A percentile compares a stretch with the other conserved stretches of the same genome.
phyloP scores from a whole-genome alignment of 192 early-diverging fungal species.

The Thamnidium elegans region DNA sequence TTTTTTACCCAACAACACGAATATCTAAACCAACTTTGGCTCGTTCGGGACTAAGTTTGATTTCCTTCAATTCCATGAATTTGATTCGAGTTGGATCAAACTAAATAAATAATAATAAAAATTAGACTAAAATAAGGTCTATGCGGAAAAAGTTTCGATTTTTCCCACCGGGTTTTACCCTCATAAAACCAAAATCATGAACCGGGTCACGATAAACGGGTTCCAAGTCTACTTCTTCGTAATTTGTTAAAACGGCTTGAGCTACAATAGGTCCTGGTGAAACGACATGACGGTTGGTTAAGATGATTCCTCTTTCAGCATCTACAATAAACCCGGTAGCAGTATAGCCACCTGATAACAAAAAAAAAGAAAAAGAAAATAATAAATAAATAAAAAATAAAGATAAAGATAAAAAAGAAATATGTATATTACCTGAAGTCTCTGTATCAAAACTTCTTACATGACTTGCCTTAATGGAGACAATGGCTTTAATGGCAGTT shows the following conservation, averaged over 20 bases:
- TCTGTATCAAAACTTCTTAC: constrained; percentile 79
- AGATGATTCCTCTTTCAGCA: constrained; percentile 66
- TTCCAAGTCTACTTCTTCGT: constrained; percentile 69
- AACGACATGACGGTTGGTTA: constrained; percentile 80
- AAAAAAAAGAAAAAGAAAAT: not conserved
- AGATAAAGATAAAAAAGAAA: not conserved
- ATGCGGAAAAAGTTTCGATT: no score
- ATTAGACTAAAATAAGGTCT: not conserved
- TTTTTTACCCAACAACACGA: constrained; percentile 63
- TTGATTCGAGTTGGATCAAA: constrained; percentile 68
- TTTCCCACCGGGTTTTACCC: constrained; percentile 7
- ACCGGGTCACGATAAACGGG: constrained; percentile 79
- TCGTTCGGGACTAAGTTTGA: constrained; percentile 62
- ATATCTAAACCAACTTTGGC: constrained; percentile 76
- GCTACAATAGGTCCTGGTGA: constrained; percentile 70
- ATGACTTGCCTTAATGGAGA: constrained; percentile 74
- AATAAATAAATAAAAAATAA: not conserved
- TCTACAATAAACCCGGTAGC: constrained; percentile 81
- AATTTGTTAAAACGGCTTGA: constrained; percentile 70
- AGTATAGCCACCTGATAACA: constrained; percentile 43
- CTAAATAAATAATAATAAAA: constrained; percentile 13
- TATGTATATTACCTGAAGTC: constrained; percentile 55
- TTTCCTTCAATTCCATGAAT: constrained; percentile 66
- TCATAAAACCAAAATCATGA: constrained; percentile 82
- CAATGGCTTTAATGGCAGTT: constrained; percentile 69